Evolutionary conservation across 495 filamentous ascomycete genomes (phyloP).

Genomic region (Clohesyomyces aquaticus): DNA sequence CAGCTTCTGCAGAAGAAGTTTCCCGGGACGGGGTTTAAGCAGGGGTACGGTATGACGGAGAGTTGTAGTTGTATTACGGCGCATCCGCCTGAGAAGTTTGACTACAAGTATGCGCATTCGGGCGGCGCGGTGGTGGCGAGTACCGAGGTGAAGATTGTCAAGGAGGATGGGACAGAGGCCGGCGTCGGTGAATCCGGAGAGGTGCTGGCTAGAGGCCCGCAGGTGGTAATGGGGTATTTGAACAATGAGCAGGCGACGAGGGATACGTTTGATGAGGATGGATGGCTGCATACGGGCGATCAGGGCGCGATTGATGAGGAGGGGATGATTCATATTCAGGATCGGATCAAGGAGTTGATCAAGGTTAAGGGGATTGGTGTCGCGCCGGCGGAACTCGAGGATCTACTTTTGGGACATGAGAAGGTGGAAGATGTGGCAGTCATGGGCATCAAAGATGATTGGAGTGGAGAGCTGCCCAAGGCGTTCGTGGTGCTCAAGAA

Average conservation of each 20-base stretch:
- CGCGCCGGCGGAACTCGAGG: constrained; percentile 72
- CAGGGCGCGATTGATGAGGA: constrained; percentile 60
- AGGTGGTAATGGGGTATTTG: constrained; percentile 64
- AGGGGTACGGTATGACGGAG: constrained; percentile 73
- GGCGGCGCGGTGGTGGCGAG: constrained; percentile 63
- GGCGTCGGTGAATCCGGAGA: constrained; percentile 61
- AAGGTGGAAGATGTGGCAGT: constrained; percentile 66
- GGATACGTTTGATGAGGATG: constrained; percentile 64
- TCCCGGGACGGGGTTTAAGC: constrained; percentile 65
- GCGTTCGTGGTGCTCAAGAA: constrained; percentile 63
- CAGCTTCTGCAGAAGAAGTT: constrained; percentile 61
- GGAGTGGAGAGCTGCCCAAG: constrained; percentile 65
- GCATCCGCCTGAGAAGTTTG: constrained; percentile 57
- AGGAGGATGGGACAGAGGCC: constrained; percentile 54
- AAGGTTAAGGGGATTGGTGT: constrained; percentile 75
- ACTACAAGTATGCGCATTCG: constrained; percentile 60
- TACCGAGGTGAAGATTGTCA: constrained; percentile 66
- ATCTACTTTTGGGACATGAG: constrained; percentile 60
- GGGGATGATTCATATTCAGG: constrained; percentile 71
- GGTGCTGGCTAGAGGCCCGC: constrained; percentile 60
- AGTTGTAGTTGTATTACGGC: constrained; percentile 65
- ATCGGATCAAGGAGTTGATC: constrained; percentile 79
- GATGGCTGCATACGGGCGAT: constrained; percentile 70
- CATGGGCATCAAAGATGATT: constrained; percentile 61
- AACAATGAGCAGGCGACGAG: constrained; percentile 57